Evolutionary conservation across 2,329 filamentous ascomycete species (phyloP).

Genomic region (Penicillium frequentans): DNA sequence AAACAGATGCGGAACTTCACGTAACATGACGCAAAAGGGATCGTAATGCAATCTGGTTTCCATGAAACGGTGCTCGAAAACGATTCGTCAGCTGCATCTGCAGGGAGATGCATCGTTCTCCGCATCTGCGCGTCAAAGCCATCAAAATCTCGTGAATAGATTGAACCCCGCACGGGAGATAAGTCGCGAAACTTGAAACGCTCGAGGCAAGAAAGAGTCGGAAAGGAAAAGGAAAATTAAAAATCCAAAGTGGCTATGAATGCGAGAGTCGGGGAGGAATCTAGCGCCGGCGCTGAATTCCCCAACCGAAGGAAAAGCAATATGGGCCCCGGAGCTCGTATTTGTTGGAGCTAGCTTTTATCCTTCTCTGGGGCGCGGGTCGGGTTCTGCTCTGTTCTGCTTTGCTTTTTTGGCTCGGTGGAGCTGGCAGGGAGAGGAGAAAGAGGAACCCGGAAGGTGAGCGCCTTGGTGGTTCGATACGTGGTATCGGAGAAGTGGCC

Average conservation of each 20-base stretch:
- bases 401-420: not conserved
- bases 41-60: slow-evolving; percentile 3
- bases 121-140: slow-evolving; percentile 20
- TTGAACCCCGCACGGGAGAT: slow-evolving; percentile 2
- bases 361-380: not conserved
- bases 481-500: not conserved
- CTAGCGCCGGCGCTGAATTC: slow-evolving; percentile 20
- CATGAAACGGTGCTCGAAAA: not conserved
- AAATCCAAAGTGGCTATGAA: slow-evolving; percentile 14
- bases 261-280: slow-evolving; percentile 7
- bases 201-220: not conserved
- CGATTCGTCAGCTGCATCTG: not conserved
- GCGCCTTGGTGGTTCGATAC: not conserved
- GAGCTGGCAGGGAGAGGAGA: not conserved
- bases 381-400: not conserved
- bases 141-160: slow-evolving; percentile 3
- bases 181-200: slow-evolving; percentile 2
- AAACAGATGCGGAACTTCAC: not conserved
- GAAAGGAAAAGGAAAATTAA: slow-evolving; percentile 3
- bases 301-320: slow-evolving; percentile 4
- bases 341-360: not conserved
- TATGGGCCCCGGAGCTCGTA: not conserved
- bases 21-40: slow-evolving; percentile 9
- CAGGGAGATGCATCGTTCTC: slow-evolving; percentile 8
- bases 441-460: not conserved